Base-by-base conservation (phyloP, 805 yeast genomes). In the Saturnispora ahearnii region DNA sequence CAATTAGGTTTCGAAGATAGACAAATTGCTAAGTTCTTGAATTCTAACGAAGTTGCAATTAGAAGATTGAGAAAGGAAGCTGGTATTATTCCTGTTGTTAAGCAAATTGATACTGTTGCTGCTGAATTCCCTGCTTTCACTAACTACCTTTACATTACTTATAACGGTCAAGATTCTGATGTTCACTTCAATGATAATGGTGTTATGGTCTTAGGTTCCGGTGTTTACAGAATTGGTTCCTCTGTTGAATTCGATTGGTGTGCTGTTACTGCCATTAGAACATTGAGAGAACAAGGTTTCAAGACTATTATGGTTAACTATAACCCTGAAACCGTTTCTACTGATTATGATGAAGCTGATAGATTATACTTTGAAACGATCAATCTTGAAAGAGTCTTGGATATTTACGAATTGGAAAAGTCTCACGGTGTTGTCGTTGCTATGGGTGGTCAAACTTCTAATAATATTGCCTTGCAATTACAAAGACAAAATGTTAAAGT, bases 191-290 rank as follows among this genome's bases (percentile, higher is more conserved):
- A 84, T 61, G 98, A 91, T 52, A 77, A 86, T 57, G 98, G 98
- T 63, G 84, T 93, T 53, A 73, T 93, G 80, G 98, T 91, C 38
- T 76, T 91, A 60, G 99, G 98, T 49, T 89, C 97, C n/a, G 98
- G 99, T 74, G 99, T 93, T 46, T 91, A 91, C 79, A 81, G 99
- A 70, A 91, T 91, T 67, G 99, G 99, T 52, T 90, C 97, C 2
- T 89, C 97, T 31, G 99, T 91, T 49, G 99, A 93, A 73, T 91
- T 91, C 62, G 99, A 91, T 70, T 91, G 99, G 99, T 91, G 99
- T 77, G 99, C 98, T 50, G 99, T 91, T 55, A 80, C 93, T 56
- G 86, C 99, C 51, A 96, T 96, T 50, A 82, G 97, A 66, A 89
- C 97, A 41, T 80, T 91, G 61, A 82, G 99, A 68, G 84, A 80